These are phyloP conservation scores for Melanopsichium pennsylvanicum DNA, from an alignment of 1,284 basidiomycete genomes.

Conservation along the genomic window DNA sequence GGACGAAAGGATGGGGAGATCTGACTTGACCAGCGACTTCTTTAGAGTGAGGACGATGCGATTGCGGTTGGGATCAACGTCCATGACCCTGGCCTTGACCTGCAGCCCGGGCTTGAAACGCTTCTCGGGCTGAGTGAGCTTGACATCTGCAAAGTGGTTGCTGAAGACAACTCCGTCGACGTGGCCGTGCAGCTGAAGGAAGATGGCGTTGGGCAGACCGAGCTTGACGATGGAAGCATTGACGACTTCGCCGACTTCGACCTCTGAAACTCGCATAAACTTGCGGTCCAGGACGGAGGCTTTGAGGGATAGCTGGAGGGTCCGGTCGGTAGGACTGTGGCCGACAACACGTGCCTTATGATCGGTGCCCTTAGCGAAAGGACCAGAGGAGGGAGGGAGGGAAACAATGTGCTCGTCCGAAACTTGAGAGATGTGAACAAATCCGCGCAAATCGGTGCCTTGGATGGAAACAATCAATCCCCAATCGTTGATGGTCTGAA, in stretches of 20 bases:
- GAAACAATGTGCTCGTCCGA: constrained; percentile 88
- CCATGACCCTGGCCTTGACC: constrained; percentile 89
- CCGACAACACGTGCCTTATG: constrained; percentile 91
- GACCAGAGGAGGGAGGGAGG: constrained; percentile 70
- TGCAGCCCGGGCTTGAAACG: constrained; percentile 84
- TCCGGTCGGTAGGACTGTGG: constrained; percentile 84
- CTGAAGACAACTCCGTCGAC: constrained; percentile 91
- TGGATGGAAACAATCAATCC: constrained; percentile 55
- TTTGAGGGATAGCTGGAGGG: constrained; percentile 85
- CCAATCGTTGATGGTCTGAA: constrained; percentile 56
- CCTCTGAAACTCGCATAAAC: constrained; percentile 85
- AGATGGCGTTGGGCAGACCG: constrained; percentile 57
- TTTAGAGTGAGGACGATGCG: constrained; percentile 89
- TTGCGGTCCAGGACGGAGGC: constrained; percentile 83
- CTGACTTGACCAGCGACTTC: constrained; percentile 85
- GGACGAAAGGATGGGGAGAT: constrained; percentile 71
- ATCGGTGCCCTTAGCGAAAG: constrained; percentile 51
- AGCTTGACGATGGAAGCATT: constrained; percentile 51
- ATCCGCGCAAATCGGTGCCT: constrained; percentile 46
- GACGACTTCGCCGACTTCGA: constrained; percentile 67
- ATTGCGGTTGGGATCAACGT: constrained; percentile 81
- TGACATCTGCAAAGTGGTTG: constrained; percentile 85
- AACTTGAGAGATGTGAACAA: constrained; percentile 79
- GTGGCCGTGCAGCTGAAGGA: constrained; percentile 59
- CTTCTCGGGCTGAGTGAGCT: constrained; percentile 75